Percentiles rank a stretch among this genome's conserved stretches.
Conservation (phyloP, 1,284 basidiomycete genomes). For the Boletellus dicymbophilus region DNA sequence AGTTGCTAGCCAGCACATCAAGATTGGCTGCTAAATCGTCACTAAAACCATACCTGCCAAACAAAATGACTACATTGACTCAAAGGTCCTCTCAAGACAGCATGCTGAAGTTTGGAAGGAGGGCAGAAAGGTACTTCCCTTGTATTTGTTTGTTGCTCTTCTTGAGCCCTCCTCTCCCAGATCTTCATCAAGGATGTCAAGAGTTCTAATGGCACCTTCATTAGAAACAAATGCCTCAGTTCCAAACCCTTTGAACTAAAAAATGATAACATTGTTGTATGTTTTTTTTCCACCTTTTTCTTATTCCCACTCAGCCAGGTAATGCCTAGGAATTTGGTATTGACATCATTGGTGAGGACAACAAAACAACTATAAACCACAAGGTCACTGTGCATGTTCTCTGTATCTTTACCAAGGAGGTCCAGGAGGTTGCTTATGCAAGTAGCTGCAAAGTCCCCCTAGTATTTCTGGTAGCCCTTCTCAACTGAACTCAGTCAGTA, state of each 20-base stretch:
- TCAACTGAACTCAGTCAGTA: constrained; percentile 31
- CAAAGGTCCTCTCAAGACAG: constrained; percentile 93
- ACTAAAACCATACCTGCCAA: constrained; percentile 95
- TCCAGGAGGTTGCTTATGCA: constrained; percentile 63
- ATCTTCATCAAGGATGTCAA: constrained; percentile 99
- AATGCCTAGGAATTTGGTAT: constrained; percentile 90
- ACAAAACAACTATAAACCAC: constrained; percentile 97
- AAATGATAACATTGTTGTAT: constrained; percentile 87
- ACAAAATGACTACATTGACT: constrained; percentile 97
- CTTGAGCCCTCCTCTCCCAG: constrained; percentile 40
- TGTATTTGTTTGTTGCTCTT: not conserved
- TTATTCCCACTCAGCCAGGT: not conserved
- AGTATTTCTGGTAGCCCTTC: constrained; percentile 24
- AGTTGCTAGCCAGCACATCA: constrained; percentile 70
- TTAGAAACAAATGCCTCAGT: constrained; percentile 94
- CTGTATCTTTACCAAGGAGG: constrained; percentile 88
- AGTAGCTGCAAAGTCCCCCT: constrained; percentile 45
- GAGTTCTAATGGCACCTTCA: constrained; percentile 98
- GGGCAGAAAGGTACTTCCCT: constrained; percentile 67
- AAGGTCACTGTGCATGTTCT: constrained; percentile 96
- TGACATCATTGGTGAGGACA: constrained; percentile 98
- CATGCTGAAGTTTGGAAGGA: constrained; percentile 99
- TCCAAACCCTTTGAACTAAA: constrained; percentile 95
- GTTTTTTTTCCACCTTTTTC: constrained; percentile 30
- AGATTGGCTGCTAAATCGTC: constrained; percentile 99